These are phyloP conservation scores for Phaffomyces opuntiae DNA, from an alignment of 805 yeast genomes.

Conservation along the genomic window DNA sequence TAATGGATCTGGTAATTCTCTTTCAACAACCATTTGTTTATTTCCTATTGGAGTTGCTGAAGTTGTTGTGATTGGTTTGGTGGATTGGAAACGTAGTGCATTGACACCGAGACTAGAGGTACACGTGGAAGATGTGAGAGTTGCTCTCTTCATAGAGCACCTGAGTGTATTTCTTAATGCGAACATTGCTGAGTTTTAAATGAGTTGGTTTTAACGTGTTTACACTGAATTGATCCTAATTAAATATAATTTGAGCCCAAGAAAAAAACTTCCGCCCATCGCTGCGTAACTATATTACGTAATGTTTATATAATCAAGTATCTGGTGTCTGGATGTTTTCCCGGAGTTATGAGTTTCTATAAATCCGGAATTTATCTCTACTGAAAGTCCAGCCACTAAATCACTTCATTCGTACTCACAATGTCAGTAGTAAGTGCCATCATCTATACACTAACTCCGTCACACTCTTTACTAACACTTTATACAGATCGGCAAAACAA, in stretches of 20 bases:
- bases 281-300: too few species aligned
- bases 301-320: too few species aligned
- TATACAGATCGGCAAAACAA: slow-evolving; percentile 41
- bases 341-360: too few species aligned
- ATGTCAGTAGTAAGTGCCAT: neutral
- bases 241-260: too few species aligned
- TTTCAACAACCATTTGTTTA: slow-evolving; percentile 37
- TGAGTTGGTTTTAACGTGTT: neutral
- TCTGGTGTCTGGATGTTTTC: too few species aligned
- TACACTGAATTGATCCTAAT: neutral
- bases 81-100: slow-evolving; percentile 2
- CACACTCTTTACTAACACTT: neutral
- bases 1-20: slow-evolving; percentile 78
- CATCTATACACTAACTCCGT: too few species aligned
- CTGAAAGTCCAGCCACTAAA: too few species aligned
- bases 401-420: too few species aligned
- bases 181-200: neutral
- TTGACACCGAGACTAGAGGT: neutral
- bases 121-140: neutral
- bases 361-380: too few species aligned
- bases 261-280: too few species aligned
- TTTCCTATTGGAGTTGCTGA: neutral
- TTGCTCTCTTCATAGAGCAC: neutral
- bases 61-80: neutral
- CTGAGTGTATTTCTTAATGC: slow-evolving; percentile 1